Conservation (phyloP, 2,329 filamentous ascomycete genomes). For the Onygena corvina region DNA sequence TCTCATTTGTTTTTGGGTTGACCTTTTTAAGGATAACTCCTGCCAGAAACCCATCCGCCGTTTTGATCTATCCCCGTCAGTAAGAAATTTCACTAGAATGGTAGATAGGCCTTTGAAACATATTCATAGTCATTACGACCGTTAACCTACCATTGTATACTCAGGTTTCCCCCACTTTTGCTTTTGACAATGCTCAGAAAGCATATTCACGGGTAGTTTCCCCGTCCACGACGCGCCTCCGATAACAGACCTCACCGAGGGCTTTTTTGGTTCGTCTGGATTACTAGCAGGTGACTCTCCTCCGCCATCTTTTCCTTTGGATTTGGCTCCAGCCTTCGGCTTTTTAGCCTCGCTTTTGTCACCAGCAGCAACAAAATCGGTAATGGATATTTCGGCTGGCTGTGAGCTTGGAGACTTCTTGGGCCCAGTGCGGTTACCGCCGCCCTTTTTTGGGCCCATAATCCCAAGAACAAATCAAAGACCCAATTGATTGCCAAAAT, state of each 20-base stretch:
- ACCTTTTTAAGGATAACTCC: slow-evolving; percentile 62
- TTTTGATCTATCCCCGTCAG: slow-evolving; percentile 44
- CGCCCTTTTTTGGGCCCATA: slow-evolving; percentile 35
- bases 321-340: slow-evolving; percentile 28
- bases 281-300: slow-evolving; percentile 21
- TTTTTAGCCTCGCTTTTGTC: slow-evolving; percentile 13
- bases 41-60: slow-evolving; percentile 61
- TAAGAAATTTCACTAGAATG: slow-evolving; percentile 13
- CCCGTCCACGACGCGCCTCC: slow-evolving; percentile 95
- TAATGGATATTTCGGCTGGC: slow-evolving; percentile 16
- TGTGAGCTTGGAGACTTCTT: slow-evolving; percentile 33
- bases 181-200: slow-evolving; percentile 90
- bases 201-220: slow-evolving; percentile 84
- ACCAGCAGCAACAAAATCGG: slow-evolving; percentile 15
- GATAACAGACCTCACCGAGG: slow-evolving; percentile 62
- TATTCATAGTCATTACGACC: neutral
- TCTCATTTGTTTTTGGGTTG: slow-evolving; percentile 73
- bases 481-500: neutral
- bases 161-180: slow-evolving; percentile 92
- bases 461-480: slow-evolving; percentile 11
- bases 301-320: slow-evolving; percentile 13
- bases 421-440: slow-evolving; percentile 28
- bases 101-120: neutral
- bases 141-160: slow-evolving; percentile 59
- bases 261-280: slow-evolving; percentile 43